Evolutionary conservation across 371 early-diverging fungal species (phyloP).

Genomic region (Mucor irregularis): DNA sequence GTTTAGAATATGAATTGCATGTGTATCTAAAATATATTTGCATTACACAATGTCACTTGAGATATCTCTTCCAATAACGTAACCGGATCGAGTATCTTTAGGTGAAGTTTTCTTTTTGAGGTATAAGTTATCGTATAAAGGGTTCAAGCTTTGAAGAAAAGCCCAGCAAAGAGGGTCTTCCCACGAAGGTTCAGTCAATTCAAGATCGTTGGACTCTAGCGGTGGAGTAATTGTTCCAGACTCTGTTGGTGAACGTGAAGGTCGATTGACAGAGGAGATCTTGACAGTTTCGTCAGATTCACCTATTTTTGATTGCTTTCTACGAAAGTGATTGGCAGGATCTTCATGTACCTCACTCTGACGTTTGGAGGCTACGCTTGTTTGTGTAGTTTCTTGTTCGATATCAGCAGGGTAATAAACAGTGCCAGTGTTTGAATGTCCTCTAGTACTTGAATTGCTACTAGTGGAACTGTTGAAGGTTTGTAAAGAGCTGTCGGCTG

Average conservation of each 20-base stretch:
- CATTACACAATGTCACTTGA: slow-evolving; percentile 65
- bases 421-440: no score
- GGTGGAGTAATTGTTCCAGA: not conserved
- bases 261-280: not conserved
- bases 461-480: no score
- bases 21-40: not conserved
- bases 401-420: no score
- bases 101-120: slow-evolving; percentile 25
- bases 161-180: slow-evolving; percentile 50
- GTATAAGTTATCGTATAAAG: slow-evolving; percentile 31
- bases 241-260: not conserved
- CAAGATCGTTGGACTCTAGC: no score
- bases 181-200: slow-evolving; percentile 23
- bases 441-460: no score
- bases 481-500: no score
- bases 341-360: not conserved
- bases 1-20: not conserved
- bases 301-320: not conserved
- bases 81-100: slow-evolving; percentile 51
- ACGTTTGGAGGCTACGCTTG: not conserved
- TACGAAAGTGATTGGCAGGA: not conserved
- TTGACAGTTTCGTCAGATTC: not conserved
- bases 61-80: slow-evolving; percentile 63
- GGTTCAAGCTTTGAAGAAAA: slow-evolving; percentile 49
- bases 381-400: no score